A percentile compares a stretch with the other conserved stretches of the same genome.
Conservation (phyloP, 441 rosid species). For the Gossypium davidsonii region DNA sequence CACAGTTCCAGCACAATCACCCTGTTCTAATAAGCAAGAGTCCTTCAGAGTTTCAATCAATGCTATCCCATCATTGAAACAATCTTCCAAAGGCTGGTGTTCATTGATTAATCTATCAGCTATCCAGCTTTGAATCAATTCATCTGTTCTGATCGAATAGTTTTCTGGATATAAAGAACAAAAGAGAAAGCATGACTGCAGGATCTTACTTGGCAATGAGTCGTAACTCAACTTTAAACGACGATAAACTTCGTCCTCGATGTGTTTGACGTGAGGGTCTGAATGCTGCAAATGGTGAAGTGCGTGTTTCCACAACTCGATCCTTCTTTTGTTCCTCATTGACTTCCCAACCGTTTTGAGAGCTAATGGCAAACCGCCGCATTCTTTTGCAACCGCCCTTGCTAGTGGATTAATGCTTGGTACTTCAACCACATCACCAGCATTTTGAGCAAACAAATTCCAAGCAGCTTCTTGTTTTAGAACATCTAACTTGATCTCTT, state of each 20-base stretch:
- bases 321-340: constrained; percentile 17
- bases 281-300: constrained; percentile 2
- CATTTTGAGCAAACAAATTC: constrained; percentile 25
- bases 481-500: constrained; percentile 20
- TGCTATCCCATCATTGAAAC: constrained; percentile 20
- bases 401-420: constrained; percentile 21
- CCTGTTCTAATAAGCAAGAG: constrained; percentile 32
- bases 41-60: constrained; percentile 32
- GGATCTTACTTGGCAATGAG: constrained; percentile 11
- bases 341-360: constrained; percentile 27
- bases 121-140: constrained; percentile 29
- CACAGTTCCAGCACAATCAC: constrained; percentile 19
- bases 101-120: constrained; percentile 26
- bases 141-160: constrained; percentile 11
- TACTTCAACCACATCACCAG: constrained; percentile 21
- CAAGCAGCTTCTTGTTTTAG: constrained; percentile 27
- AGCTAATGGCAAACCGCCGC: constrained; percentile 33
- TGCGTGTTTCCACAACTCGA: constrained; percentile 11
- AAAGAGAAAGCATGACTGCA: constrained; percentile 16
- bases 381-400: constrained; percentile 23
- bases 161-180: constrained; percentile 22
- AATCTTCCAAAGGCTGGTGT: constrained; percentile 21
- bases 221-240: constrained; percentile 12
- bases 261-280: not conserved
- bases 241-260: not conserved